phyloP scores from a whole-genome alignment of 202 grass and related monocot species.

The Miscanthus sacchariflorus region DNA sequence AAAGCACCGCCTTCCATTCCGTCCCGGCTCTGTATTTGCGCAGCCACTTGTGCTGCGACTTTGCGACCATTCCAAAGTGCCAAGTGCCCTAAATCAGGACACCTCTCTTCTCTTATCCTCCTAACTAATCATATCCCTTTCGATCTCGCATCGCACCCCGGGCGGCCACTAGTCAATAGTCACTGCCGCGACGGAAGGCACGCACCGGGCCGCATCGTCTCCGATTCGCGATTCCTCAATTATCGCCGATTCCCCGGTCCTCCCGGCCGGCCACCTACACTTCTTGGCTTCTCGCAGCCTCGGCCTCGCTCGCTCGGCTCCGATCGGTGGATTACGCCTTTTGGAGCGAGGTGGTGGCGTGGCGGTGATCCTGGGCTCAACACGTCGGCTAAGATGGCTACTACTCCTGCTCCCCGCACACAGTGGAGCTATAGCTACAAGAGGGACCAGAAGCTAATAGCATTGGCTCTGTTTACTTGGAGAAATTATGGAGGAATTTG shows the following conservation, averaged over 20 bases:
- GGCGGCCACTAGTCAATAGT: too few relatives aligned
- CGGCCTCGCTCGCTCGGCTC: too few relatives aligned
- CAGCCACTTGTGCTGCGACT: slow-evolving; percentile 31
- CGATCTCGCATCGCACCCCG: too few relatives aligned
- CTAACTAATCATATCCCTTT: too few relatives aligned
- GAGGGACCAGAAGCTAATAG: background rate
- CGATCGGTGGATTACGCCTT: too few relatives aligned
- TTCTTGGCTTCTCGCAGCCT: background rate
- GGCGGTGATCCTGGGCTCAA: too few relatives aligned
- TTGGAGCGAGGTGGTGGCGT: too few relatives aligned
- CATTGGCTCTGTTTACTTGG: too few relatives aligned
- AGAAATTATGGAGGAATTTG: too few relatives aligned
- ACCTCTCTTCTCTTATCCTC: background rate
- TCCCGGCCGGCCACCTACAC: background rate
- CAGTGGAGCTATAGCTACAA: background rate
- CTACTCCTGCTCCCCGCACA: too few relatives aligned
- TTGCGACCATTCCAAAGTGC: background rate
- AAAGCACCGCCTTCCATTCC: slow-evolving; percentile 42
- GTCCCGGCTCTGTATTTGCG: background rate
- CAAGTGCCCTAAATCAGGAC: background rate
- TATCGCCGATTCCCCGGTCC: background rate
- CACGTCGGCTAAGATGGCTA: too few relatives aligned
- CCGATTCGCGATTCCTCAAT: background rate
- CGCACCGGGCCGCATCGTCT: too few relatives aligned
- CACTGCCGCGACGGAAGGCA: background rate